Conservation (phyloP, 2,329 filamentous ascomycete genomes). For the Penicillium sp. region DNA sequence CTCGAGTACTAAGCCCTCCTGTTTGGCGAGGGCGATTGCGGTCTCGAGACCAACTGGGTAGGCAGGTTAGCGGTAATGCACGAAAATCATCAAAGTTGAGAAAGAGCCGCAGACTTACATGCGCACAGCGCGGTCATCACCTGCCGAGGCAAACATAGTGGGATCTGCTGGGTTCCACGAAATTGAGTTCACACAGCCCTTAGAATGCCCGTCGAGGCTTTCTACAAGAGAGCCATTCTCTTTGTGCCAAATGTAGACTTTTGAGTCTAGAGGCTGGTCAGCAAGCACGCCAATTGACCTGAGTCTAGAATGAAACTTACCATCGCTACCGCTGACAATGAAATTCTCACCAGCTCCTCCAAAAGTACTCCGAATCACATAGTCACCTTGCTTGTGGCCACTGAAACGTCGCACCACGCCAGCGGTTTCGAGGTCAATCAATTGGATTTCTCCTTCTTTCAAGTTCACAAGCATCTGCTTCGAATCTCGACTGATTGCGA, state of each 20-base stretch:
- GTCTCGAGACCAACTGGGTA: conserved; percentile 37
- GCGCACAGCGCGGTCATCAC: conserved; percentile 80
- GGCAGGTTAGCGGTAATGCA: not conserved
- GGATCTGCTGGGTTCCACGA: conserved; percentile 85
- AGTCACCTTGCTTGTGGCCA: conserved; percentile 73
- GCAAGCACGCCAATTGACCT: conserved; percentile 2
- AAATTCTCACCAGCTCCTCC: conserved; percentile 92
- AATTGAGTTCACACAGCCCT: conserved; percentile 79
- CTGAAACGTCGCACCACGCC: conserved; percentile 71
- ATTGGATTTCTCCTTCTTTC: conserved; percentile 70
- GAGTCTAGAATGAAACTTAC: conserved; percentile 46
- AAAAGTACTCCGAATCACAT: conserved; percentile 77
- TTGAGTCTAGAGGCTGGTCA: conserved; percentile 53
- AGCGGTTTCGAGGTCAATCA: conserved; percentile 74
- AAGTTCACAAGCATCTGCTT: conserved; percentile 78
- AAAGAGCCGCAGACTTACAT: conserved; percentile 62
- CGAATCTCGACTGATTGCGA: conserved; percentile 81
- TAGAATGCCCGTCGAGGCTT: conserved; percentile 69
- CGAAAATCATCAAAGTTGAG: not conserved
- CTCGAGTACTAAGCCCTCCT: conserved; percentile 23
- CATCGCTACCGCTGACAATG: conserved; percentile 87
- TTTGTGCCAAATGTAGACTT: conserved; percentile 88
- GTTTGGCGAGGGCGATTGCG: conserved; percentile 27
- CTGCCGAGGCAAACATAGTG: conserved; percentile 83
- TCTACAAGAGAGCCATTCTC: conserved; percentile 74